Evolutionary conservation across 257 asterid genomes (phyloP).

Genomic region (Lycium barbarum): DNA sequence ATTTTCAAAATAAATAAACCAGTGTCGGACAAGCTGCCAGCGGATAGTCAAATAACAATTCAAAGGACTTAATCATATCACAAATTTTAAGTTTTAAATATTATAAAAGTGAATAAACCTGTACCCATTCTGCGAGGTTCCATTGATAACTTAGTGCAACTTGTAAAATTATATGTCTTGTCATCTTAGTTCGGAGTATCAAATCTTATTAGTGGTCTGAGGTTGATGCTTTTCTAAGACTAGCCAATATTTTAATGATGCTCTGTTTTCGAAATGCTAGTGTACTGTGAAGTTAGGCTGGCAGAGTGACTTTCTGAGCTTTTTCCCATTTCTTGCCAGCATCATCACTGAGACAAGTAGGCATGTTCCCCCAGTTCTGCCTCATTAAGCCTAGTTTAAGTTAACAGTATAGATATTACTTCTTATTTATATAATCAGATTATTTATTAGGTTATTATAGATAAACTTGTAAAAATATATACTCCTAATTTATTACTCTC

Average conservation of each 20-base stretch:
- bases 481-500: too few species aligned
- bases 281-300: slow-evolving; percentile 22
- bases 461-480: neutral
- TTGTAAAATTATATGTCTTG: neutral
- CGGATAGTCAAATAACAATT: neutral
- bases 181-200: neutral
- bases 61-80: neutral
- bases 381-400: neutral
- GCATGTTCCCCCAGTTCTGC: neutral
- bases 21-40: neutral
- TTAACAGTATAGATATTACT: too few species aligned
- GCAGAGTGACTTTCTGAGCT: slow-evolving; percentile 22
- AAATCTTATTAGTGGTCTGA: neutral
- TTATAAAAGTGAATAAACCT: neutral
- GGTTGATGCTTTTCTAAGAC: neutral
- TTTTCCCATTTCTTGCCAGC: neutral
- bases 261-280: neutral
- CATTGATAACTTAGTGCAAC: neutral
- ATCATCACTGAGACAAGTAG: neutral
- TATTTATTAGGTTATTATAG: neutral
- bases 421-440: neutral
- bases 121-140: neutral
- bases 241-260: neutral
- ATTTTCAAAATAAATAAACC: neutral
- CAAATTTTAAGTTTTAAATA: neutral